Base-by-base conservation (phyloP, 257 asterid genomes). In the Nemophila menziesii region DNA sequence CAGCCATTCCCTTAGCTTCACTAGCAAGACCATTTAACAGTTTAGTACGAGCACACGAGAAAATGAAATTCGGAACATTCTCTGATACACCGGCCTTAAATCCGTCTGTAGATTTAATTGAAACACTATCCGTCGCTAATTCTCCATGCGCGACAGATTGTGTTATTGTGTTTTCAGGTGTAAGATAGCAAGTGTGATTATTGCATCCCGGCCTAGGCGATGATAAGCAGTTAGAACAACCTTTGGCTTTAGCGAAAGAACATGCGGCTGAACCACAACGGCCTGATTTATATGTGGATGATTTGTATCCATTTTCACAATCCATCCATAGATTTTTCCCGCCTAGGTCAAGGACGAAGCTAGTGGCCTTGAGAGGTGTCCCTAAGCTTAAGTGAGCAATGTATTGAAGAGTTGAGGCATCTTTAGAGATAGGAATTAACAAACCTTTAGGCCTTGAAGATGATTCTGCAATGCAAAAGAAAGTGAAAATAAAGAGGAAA, bases 311-410 rank as follows among this genome's bases (percentile, higher is more conserved):
- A 39, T 43, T 55, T 4, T 82, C 92, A 46, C 90, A 82, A 18
- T 78, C 80, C 29, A 72, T 80, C 93, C 83, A 78, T 16, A 75
- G 19, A 57, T 65, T 72, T 13, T 62, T 66, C 20, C 86, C 92
- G 0, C 93, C 93, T 9, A 78, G 83, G 54, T 82, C 80, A 20
- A 82, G 66, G 16, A 60, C 74, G 8, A 82, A 74, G 57, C 48
- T 70, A 0, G 64, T 68, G 11, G 79, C 73, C 4, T 64, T 68
- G 1, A 60, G 63, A 16, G 93, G 92, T 0, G 80, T 72, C 5
- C 93, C 52, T 52, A 78, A 80, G 39, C 40, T 33, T 65, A 78
- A 61, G 3, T 20, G 10, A 33, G 77, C 64, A 4, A 75, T 59
- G 44, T 78, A 78, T 61, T 82, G 92, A 5, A 46, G 73, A 29